Evolutionary conservation across 2,329 filamentous ascomycete species (phyloP).

Genomic region (Rhinocladiella similis): DNA sequence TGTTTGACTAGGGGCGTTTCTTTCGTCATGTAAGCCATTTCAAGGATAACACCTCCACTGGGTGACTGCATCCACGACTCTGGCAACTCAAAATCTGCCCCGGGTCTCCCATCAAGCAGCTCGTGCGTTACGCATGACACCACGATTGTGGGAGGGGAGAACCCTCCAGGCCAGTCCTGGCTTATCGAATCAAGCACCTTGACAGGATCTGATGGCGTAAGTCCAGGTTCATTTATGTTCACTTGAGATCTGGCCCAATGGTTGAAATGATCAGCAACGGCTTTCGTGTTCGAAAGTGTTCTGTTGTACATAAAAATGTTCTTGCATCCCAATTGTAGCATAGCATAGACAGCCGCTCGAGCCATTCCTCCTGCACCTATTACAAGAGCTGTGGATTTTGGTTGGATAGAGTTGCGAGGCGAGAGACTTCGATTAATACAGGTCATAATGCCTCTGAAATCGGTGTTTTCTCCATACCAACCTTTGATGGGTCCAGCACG

Average conservation of each 20-base stretch:
- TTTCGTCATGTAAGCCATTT: conserved; percentile 72
- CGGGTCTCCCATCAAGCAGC: conserved; percentile 58
- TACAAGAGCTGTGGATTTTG: conserved; percentile 53
- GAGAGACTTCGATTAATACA: conserved; percentile 44
- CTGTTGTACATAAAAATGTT: conserved; percentile 76
- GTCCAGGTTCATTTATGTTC: conserved; percentile 39
- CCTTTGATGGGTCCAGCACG: conserved; percentile 42
- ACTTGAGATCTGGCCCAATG: conserved; percentile 43
- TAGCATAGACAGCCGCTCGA: conserved; percentile 72
- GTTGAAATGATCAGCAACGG: conserved; percentile 69
- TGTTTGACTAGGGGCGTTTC: conserved; percentile 71
- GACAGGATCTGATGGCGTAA: conserved; percentile 34
- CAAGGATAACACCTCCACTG: conserved; percentile 74
- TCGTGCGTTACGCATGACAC: conserved; percentile 73
- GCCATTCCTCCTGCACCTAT: conserved; percentile 72
- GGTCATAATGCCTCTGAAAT: conserved; percentile 45
- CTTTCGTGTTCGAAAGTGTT: conserved; percentile 65
- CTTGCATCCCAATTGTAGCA: conserved; percentile 74
- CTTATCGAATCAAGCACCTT: conserved; percentile 58
- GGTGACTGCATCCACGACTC: conserved; percentile 68
- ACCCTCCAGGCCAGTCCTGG: conserved; percentile 65
- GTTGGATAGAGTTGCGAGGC: conserved; percentile 54
- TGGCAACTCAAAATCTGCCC: conserved; percentile 70
- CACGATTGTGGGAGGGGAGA: conserved; percentile 69
- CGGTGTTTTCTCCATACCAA: conserved; percentile 48